Evolutionary conservation across 768 basidiomycete genomes (phyloP).

Genomic region (Suillus paluster): DNA sequence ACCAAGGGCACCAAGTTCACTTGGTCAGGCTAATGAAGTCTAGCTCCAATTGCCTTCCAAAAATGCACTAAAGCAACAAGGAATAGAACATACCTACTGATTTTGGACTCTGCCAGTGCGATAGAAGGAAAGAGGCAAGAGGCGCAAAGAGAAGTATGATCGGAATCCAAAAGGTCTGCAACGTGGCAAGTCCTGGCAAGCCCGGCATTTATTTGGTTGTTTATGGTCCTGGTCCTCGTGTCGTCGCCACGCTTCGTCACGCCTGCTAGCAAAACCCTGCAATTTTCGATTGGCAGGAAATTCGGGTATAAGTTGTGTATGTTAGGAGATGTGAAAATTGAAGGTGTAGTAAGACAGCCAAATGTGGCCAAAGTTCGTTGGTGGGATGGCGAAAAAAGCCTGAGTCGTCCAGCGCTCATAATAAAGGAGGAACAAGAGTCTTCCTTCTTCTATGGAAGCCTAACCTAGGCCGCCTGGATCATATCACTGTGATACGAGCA

Average conservation of each 20-base stretch:
- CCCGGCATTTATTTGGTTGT: not conserved
- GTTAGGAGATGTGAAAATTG: not conserved
- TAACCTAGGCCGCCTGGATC: not conserved
- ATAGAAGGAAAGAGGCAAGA: conserved; percentile 21
- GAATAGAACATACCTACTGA: conserved; percentile 16
- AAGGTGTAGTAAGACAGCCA: not conserved
- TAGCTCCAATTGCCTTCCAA: not conserved
- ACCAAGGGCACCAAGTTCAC: not conserved
- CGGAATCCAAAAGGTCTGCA: conserved; percentile 19
- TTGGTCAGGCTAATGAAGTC: not conserved
- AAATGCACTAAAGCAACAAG: not conserved
- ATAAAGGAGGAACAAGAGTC: not conserved
- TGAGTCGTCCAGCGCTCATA: too few species aligned
- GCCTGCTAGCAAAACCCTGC: not conserved
- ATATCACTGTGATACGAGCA: too few species aligned
- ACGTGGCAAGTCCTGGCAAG: not conserved
- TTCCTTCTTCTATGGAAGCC: not conserved
- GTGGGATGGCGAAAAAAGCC: too few species aligned
- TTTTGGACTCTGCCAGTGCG: conserved; percentile 4
- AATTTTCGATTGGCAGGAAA: not conserved
- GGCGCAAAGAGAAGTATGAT: conserved; percentile 16
- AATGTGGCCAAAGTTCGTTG: not conserved
- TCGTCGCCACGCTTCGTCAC: not conserved
- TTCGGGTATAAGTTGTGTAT: not conserved
- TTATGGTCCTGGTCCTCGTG: not conserved